These are phyloP conservation scores for Conticribra guillardii DNA, from an alignment of 108 stramenopile genomes.

Conservation along the genomic window DNA sequence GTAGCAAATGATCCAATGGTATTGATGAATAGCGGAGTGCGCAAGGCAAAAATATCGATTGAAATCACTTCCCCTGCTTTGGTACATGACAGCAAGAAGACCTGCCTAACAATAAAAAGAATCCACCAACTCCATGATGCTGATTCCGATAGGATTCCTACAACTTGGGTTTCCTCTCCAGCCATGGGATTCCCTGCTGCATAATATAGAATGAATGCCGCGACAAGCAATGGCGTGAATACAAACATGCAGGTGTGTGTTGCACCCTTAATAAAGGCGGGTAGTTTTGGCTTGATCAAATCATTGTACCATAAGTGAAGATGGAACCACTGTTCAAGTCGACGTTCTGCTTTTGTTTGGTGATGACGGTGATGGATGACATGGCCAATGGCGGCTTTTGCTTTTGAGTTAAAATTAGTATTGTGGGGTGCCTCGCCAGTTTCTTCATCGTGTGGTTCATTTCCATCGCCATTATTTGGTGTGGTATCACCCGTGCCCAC, in stretches of 20 bases:
- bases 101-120: slow-evolving; percentile 40
- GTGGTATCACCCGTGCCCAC: not conserved
- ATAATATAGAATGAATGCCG: slow-evolving; percentile 49
- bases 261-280: slow-evolving; percentile 20
- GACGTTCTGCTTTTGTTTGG: slow-evolving; percentile 1
- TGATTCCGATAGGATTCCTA: not conserved
- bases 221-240: slow-evolving; percentile 28
- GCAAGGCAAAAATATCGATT: slow-evolving; percentile 56
- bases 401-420: not conserved
- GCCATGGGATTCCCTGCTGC: slow-evolving; percentile 43
- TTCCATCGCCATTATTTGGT: not conserved
- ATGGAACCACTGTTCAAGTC: slow-evolving; percentile 8
- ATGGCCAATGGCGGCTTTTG: slow-evolving; percentile 3
- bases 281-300: slow-evolving; percentile 37
- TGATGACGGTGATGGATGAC: slow-evolving; percentile 1
- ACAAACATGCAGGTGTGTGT: slow-evolving; percentile 27
- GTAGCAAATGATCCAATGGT: slow-evolving; percentile 54
- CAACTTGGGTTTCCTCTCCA: slow-evolving; percentile 14
- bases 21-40: slow-evolving; percentile 45
- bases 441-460: slow-evolving; percentile 31
- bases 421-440: slow-evolving; percentile 16
- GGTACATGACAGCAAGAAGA: slow-evolving; percentile 28
- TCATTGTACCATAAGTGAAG: slow-evolving; percentile 36
- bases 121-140: slow-evolving; percentile 45
- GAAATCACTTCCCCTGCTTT: slow-evolving; percentile 46